A percentile compares a stretch with the other conserved stretches of the same genome.
Evolutionary conservation across 1,139 yeast species (phyloP).

Genomic region (Chernovozyma aurita): DNA sequence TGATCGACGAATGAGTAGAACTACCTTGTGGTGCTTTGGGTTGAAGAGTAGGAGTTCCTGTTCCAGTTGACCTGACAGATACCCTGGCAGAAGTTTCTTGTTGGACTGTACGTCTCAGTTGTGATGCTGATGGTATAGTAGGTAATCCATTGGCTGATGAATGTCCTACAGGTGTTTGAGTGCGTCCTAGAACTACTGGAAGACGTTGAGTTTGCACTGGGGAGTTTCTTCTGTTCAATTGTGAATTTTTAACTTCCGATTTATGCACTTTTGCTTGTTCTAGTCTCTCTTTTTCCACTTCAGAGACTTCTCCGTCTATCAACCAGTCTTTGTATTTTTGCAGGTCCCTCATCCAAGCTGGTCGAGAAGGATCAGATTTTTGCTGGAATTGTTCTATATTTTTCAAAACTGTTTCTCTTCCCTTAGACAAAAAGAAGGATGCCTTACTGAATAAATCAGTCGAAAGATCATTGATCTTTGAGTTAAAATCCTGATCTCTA

Average conservation of each 20-base stretch:
- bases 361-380: conserved; percentile 44
- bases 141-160: background rate
- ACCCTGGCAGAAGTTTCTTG: background rate
- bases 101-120: no score
- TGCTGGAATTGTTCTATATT: conserved; percentile 60
- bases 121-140: background rate
- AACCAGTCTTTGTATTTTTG: conserved; percentile 34
- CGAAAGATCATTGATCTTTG: conserved; percentile 57
- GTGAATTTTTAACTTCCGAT: no score
- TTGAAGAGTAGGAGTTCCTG: no score
- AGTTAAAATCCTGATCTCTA: conserved; percentile 25
- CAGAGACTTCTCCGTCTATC: conserved; percentile 3
- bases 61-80: no score
- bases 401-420: conserved; percentile 58
- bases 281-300: background rate
- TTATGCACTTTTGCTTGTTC: no score
- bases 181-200: no score
- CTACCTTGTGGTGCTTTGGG: background rate
- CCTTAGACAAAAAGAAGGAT: conserved; percentile 53
- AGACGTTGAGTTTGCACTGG: no score
- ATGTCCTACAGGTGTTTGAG: no score
- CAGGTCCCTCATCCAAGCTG: conserved; percentile 77
- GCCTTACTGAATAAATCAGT: conserved; percentile 62
- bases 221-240: background rate
- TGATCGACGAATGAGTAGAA: background rate